phyloP scores from a whole-genome alignment of 1,284 basidiomycete species.

The Prillingera fragicola region DNA sequence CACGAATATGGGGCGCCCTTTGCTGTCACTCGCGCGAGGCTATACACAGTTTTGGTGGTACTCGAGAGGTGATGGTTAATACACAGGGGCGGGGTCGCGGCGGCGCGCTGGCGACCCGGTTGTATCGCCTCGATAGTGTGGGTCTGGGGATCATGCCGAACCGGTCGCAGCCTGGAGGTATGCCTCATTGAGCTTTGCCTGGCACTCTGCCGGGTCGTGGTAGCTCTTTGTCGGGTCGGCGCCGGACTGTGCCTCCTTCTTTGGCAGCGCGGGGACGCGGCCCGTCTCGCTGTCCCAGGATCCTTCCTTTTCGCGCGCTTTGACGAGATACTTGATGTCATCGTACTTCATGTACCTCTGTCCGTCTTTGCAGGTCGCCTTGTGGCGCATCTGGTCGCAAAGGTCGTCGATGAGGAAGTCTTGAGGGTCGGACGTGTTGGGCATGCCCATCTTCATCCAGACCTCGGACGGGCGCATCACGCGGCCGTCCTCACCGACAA shows the following conservation, averaged over 20 bases:
- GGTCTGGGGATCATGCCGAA: too few species aligned
- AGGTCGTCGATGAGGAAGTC: slow-evolving; percentile 47
- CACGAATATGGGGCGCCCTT: too few species aligned
- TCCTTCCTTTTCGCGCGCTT: slow-evolving; percentile 3
- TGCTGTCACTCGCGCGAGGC: too few species aligned
- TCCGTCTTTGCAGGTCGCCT: slow-evolving; percentile 42
- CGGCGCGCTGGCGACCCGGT: too few species aligned
- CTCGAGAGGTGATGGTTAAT: too few species aligned
- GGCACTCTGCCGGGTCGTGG: slow-evolving; percentile 14
- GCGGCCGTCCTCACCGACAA: slow-evolving; percentile 36
- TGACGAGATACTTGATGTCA: slow-evolving; percentile 15
- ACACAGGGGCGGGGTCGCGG: too few species aligned
- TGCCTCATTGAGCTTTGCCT: slow-evolving; percentile 15
- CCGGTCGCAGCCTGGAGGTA: slow-evolving; percentile 13
- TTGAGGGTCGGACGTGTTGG: slow-evolving; percentile 23
- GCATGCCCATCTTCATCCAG: slow-evolving; percentile 38
- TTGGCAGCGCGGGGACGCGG: too few species aligned
- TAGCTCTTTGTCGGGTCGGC: background rate
- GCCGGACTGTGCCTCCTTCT: too few species aligned
- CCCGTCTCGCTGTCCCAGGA: background rate
- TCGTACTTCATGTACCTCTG: slow-evolving; percentile 15
- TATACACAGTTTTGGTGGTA: too few species aligned
- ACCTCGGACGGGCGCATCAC: slow-evolving; percentile 40
- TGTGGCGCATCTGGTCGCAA: slow-evolving; percentile 43
- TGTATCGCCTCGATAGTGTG: too few species aligned